Percentiles rank a stretch among this genome's conserved stretches.
These are phyloP conservation scores for Pleurotus salmoneostramineus DNA, from an alignment of 768 basidiomycete species.

Conservation along the genomic window DNA sequence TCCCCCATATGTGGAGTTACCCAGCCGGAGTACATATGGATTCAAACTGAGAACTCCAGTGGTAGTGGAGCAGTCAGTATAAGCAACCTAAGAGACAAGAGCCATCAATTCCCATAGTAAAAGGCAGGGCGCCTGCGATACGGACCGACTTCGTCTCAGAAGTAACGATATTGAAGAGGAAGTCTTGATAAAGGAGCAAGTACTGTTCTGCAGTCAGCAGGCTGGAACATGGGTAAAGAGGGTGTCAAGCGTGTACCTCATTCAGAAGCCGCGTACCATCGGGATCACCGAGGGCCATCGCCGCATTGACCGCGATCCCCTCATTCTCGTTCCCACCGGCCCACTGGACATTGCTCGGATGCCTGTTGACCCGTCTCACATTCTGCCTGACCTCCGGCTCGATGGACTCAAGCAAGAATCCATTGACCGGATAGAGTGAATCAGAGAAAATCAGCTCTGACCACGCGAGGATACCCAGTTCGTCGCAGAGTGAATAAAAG, in stretches of 20 bases:
- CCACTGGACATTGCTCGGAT: conserved; percentile 58
- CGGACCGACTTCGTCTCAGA: conserved; percentile 48
- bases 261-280: conserved; percentile 42
- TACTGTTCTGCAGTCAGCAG: conserved; percentile 26
- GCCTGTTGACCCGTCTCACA: conserved; percentile 48
- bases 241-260: conserved; percentile 29
- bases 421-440: conserved; percentile 50
- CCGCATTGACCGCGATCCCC: conserved; percentile 40
- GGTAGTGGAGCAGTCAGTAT: conserved; percentile 59
- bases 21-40: conserved; percentile 47
- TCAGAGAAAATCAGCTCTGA: conserved; percentile 62
- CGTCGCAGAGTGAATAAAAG: conserved; percentile 56
- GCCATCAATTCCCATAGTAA: neutral
- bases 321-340: conserved; percentile 62
- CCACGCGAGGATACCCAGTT: conserved; percentile 59
- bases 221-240: neutral
- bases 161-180: conserved; percentile 41
- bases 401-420: conserved; percentile 45
- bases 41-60: conserved; percentile 53
- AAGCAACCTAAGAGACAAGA: conserved; percentile 37
- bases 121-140: neutral
- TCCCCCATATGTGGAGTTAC: conserved; percentile 44
- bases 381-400: conserved; percentile 57
- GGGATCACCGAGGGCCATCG: conserved; percentile 26
- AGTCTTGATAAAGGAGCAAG: conserved; percentile 47